These are phyloP conservation scores for Fusarium sp. DNA, from an alignment of 2,329 filamentous ascomycete genomes.

Conservation along the genomic window DNA sequence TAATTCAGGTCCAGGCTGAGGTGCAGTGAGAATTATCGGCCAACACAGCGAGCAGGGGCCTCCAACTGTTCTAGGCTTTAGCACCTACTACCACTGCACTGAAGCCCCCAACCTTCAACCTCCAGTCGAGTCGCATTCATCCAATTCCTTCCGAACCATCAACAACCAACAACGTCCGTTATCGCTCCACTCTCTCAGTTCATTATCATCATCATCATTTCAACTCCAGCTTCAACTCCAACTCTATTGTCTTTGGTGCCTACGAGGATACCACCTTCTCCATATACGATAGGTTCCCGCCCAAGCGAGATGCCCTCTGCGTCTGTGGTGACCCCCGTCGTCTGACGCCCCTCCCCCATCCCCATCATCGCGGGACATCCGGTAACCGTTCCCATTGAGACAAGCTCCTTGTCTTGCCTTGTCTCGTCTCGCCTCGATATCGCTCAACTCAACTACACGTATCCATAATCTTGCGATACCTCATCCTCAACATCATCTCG, in stretches of 20 bases:
- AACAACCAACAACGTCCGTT: constrained; percentile 24
- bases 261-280: constrained; percentile 25
- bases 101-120: constrained; percentile 15
- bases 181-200: constrained; percentile 13
- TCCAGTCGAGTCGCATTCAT: not conserved
- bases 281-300: constrained; percentile 21
- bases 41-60: constrained; percentile 18
- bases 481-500: not conserved
- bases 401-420: constrained; percentile 16
- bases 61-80: constrained; percentile 10
- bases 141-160: constrained; percentile 1
- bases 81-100: not conserved
- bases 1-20: constrained; percentile 10
- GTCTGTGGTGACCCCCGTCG: constrained; percentile 41
- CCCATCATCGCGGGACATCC: constrained; percentile 38
- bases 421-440: constrained; percentile 5
- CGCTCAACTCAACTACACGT: constrained; percentile 18
- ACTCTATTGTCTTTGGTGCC: too few relatives aligned
- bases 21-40: too few relatives aligned
- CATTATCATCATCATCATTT: constrained; percentile 17
- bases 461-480: constrained; percentile 1
- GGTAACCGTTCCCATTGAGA: constrained; percentile 29
- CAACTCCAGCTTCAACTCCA: not conserved
- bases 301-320: constrained; percentile 42
- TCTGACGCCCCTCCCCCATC: constrained; percentile 42